Percentiles rank a stretch among this genome's conserved stretches.
phyloP scores from a whole-genome alignment of 1,284 basidiomycete genomes.

The Somion occarium region DNA sequence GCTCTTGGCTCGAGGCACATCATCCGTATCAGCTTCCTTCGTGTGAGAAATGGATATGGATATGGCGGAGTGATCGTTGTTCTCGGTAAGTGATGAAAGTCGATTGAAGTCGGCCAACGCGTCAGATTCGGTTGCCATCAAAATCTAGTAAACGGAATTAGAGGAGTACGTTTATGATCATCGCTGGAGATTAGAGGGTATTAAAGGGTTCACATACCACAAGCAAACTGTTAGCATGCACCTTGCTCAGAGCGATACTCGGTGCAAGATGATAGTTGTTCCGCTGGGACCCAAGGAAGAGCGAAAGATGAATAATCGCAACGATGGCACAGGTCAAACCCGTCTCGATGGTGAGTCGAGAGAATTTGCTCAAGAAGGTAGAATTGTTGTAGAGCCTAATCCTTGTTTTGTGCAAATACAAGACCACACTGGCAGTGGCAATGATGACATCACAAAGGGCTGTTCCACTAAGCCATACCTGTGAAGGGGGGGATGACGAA shows the following conservation, averaged over 20 bases:
- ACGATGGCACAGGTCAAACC: constrained; percentile 25
- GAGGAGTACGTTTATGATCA: too few relatives aligned
- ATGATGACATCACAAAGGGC: constrained; percentile 25
- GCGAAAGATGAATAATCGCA: constrained; percentile 25
- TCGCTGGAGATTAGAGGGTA: too few relatives aligned
- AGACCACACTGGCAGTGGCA: constrained; percentile 22
- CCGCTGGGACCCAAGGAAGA: constrained; percentile 23
- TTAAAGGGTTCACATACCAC: constrained; percentile 19
- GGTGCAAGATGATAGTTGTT: constrained; percentile 22
- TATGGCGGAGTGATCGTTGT: too few relatives aligned
- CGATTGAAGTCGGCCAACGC: too few relatives aligned
- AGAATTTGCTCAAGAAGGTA: constrained; percentile 16
- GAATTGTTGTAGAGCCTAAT: constrained; percentile 18
- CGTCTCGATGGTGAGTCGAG: constrained; percentile 24
- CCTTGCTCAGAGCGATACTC: constrained; percentile 22
- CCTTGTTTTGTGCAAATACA: constrained; percentile 16
- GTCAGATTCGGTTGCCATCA: too few relatives aligned
- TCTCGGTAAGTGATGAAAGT: too few relatives aligned
- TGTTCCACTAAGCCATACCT: constrained; percentile 26
- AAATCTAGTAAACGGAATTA: too few relatives aligned
- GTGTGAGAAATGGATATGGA: too few relatives aligned
- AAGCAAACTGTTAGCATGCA: constrained; percentile 31
- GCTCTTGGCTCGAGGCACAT: too few relatives aligned
- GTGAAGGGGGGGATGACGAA: not conserved
- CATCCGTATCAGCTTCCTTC: too few relatives aligned